Evolutionary conservation across 805 yeast genomes (phyloP).

Genomic region (Candida odintsovae): DNA sequence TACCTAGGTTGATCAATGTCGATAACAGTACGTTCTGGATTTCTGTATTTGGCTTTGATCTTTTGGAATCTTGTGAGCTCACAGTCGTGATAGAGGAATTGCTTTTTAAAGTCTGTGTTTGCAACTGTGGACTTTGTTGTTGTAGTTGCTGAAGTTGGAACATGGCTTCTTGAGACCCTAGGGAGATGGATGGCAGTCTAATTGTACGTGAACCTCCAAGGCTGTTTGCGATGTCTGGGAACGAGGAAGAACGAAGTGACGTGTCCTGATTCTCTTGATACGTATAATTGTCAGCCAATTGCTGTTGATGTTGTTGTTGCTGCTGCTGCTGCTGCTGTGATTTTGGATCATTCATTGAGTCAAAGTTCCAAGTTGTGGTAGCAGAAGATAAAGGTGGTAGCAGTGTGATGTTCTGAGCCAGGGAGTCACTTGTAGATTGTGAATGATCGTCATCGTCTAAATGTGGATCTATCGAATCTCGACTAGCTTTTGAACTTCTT

Average conservation of each 20-base stretch:
- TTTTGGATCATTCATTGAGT: background rate
- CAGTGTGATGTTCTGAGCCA: background rate
- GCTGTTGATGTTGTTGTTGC: background rate
- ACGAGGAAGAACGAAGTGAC: constrained; percentile 1
- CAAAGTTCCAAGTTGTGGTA: background rate
- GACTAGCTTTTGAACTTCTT: background rate
- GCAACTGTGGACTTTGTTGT: background rate
- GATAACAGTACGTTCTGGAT: constrained; percentile 20
- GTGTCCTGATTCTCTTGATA: background rate
- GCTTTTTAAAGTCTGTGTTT: background rate
- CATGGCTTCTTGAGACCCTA: constrained; percentile 2
- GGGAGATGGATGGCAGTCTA: constrained; percentile 11
- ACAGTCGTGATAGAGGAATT: background rate
- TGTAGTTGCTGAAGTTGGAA: constrained; percentile 1
- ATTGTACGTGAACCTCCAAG: background rate
- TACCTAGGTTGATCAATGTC: constrained; percentile 18
- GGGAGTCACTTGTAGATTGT: background rate
- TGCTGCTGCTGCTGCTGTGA: background rate
- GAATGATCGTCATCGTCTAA: background rate
- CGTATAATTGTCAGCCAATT: constrained; percentile 1
- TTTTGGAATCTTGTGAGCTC: background rate
- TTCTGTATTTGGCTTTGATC: constrained; percentile 4
- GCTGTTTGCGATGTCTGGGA: background rate
- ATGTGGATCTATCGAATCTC: background rate
- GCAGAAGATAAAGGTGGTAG: background rate